Conservation (phyloP, 2,329 filamentous ascomycete species). For the Fusarium goolgardi region DNA sequence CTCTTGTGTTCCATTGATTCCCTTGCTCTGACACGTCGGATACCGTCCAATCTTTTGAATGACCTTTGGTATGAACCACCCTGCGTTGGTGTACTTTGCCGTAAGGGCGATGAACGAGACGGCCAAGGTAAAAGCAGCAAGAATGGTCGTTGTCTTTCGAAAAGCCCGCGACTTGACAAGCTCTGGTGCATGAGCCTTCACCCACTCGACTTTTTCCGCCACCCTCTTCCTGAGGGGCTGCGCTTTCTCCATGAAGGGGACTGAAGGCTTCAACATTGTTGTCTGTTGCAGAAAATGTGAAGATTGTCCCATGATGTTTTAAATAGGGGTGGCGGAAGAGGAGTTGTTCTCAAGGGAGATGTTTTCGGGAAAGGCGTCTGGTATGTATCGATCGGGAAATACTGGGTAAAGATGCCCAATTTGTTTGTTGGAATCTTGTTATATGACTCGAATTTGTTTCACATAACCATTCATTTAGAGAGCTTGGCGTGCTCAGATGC, state of each 20-base stretch:
- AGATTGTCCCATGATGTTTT: constrained; percentile 15
- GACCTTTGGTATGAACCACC: constrained; percentile 31
- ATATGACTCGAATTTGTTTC: constrained; percentile 5
- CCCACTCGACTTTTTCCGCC: constrained; percentile 15
- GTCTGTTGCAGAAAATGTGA: constrained; percentile 6
- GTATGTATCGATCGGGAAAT: constrained; percentile 11
- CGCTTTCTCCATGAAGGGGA: constrained; percentile 25
- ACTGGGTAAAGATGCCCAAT: constrained; percentile 2
- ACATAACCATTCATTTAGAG: background rate
- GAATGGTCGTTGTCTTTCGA: constrained; percentile 23
- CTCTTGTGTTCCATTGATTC: constrained; percentile 26
- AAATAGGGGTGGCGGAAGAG: constrained; percentile 6
- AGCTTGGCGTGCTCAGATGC: background rate
- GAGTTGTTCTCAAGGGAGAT: constrained; percentile 16
- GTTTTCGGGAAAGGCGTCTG: constrained; percentile 23
- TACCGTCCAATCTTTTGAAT: constrained; percentile 35
- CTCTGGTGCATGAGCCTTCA: constrained; percentile 13
- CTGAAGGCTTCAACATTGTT: constrained; percentile 33
- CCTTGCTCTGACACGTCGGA: constrained; percentile 33
- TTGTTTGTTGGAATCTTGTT: constrained; percentile 10
- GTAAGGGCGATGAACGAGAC: constrained; percentile 32
- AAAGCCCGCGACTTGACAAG: constrained; percentile 40
- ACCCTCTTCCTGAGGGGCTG: constrained; percentile 19
- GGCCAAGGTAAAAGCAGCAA: constrained; percentile 21
- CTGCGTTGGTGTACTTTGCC: constrained; percentile 35